A percentile compares a stretch with the other conserved stretches of the same genome.
phyloP scores from a whole-genome alignment of 306 rosid genomes.

The Inga laurina region DNA sequence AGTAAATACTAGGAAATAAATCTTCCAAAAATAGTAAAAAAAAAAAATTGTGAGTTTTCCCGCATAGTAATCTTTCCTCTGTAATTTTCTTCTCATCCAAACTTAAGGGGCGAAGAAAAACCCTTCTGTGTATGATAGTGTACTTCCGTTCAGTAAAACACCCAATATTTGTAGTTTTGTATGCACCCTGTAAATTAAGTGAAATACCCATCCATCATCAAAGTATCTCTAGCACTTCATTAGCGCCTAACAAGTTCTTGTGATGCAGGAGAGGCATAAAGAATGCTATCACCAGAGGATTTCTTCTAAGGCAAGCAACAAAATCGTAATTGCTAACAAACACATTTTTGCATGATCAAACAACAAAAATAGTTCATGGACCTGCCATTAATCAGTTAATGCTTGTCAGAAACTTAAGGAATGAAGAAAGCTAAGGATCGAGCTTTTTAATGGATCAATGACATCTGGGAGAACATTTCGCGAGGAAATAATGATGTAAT shows the following conservation, averaged over 20 bases:
- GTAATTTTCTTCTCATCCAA: too few relatives aligned
- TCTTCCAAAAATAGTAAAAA: too few relatives aligned
- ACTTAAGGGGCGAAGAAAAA: neutral
- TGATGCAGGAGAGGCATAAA: slow-evolving; percentile 50
- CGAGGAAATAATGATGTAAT: neutral
- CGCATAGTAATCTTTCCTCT: too few relatives aligned
- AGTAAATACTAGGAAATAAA: too few relatives aligned
- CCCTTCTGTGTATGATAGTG: neutral
- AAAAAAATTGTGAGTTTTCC: too few relatives aligned
- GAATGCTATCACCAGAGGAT: slow-evolving; percentile 77
- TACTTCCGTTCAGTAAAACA: neutral
- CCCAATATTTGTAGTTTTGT: neutral
- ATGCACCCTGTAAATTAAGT: neutral
- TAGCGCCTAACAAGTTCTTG: slow-evolving; percentile 36
- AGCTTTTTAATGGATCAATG: neutral
- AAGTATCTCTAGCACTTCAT: slow-evolving; percentile 41
- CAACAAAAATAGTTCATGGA: slow-evolving; percentile 49
- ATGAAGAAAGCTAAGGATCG: neutral
- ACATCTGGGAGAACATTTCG: neutral
- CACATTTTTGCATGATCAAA: slow-evolving; percentile 62
- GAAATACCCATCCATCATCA: slow-evolving; percentile 39
- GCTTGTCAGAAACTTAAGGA: neutral
- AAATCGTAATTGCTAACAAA: slow-evolving; percentile 64
- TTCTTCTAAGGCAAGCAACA: slow-evolving; percentile 53
- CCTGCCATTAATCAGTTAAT: slow-evolving; percentile 49